A percentile compares a stretch with the other conserved stretches of the same genome.
Evolutionary conservation across 768 basidiomycete species (phyloP).

Genomic region (Sporobolomyces pararoseus): DNA sequence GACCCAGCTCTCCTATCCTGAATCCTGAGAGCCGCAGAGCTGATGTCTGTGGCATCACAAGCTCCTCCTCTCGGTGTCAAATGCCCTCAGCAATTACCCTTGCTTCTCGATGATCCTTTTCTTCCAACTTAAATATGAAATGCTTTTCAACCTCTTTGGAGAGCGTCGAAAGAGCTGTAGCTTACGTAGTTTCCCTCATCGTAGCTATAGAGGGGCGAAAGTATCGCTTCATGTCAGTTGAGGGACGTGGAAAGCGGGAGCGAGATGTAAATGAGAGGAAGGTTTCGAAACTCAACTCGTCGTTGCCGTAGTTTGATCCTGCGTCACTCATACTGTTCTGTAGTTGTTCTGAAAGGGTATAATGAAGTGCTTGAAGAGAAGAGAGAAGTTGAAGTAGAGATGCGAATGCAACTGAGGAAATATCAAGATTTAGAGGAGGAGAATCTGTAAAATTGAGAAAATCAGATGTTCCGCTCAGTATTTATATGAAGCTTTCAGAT

Average conservation of each 20-base stretch:
- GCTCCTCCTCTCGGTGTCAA: too few species aligned
- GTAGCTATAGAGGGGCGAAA: neutral
- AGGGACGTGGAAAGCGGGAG: neutral
- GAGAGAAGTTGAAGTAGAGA: neutral
- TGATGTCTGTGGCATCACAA: too few species aligned
- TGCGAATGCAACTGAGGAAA: too few species aligned
- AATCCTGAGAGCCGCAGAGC: too few species aligned
- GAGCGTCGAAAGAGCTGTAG: neutral
- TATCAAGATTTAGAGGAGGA: too few species aligned
- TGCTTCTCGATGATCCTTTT: neutral
- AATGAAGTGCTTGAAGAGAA: neutral
- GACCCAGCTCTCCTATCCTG: too few species aligned
- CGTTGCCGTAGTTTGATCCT: slow-evolving; percentile 25
- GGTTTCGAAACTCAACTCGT: slow-evolving; percentile 25
- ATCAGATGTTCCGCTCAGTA: too few species aligned
- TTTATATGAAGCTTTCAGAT: too few species aligned
- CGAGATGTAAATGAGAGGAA: neutral
- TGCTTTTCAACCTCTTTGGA: neutral
- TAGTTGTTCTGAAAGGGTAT: neutral
- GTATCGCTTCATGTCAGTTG: neutral
- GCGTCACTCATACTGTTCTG: slow-evolving; percentile 23
- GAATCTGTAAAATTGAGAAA: too few species aligned
- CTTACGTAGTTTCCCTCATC: slow-evolving; percentile 30
- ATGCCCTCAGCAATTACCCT: too few species aligned
- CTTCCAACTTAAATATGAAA: neutral